Percentiles rank a stretch among this genome's conserved stretches.
These are phyloP conservation scores for Fomitopsis betulina DNA, from an alignment of 1,284 basidiomycete species.

Conservation along the genomic window DNA sequence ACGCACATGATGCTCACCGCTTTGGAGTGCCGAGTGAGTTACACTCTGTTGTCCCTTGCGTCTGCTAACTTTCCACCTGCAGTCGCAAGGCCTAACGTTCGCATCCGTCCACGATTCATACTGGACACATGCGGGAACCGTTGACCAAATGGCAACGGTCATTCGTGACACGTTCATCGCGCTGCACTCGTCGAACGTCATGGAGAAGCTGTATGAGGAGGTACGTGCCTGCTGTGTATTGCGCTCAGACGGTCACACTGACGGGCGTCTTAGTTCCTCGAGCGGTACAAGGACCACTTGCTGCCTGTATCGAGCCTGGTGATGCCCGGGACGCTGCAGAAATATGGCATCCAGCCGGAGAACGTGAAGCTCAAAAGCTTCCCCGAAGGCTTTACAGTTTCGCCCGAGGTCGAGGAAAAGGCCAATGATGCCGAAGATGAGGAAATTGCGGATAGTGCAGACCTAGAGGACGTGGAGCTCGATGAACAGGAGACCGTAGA, in stretches of 20 bases:
- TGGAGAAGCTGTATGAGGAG: slow-evolving; percentile 58
- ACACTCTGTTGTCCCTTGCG: neutral
- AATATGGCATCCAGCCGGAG: slow-evolving; percentile 23
- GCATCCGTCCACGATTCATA: slow-evolving; percentile 99
- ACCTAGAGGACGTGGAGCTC: slow-evolving; percentile 14
- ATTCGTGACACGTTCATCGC: slow-evolving; percentile 95
- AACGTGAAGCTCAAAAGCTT: slow-evolving; percentile 14
- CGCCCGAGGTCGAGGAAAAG: neutral
- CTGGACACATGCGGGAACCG: slow-evolving; percentile 92
- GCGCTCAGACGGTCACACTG: neutral
- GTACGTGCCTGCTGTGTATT: slow-evolving; percentile 29
- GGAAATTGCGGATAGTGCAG: neutral
- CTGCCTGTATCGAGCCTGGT: slow-evolving; percentile 59
- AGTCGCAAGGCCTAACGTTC: slow-evolving; percentile 76
- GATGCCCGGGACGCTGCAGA: slow-evolving; percentile 32
- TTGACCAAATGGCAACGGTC: slow-evolving; percentile 86
- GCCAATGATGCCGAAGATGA: neutral
- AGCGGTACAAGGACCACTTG: slow-evolving; percentile 74
- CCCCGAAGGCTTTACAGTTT: neutral
- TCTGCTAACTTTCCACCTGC: neutral
- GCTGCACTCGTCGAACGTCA: slow-evolving; percentile 85
- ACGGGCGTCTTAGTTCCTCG: slow-evolving; percentile 51
- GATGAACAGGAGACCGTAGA: neutral
- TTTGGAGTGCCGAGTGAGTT: slow-evolving; percentile 76
- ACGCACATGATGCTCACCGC: slow-evolving; percentile 99